Base-by-base conservation (phyloP, 2,329 filamentous ascomycete species). In the Cladosporium colombiae region DNA sequence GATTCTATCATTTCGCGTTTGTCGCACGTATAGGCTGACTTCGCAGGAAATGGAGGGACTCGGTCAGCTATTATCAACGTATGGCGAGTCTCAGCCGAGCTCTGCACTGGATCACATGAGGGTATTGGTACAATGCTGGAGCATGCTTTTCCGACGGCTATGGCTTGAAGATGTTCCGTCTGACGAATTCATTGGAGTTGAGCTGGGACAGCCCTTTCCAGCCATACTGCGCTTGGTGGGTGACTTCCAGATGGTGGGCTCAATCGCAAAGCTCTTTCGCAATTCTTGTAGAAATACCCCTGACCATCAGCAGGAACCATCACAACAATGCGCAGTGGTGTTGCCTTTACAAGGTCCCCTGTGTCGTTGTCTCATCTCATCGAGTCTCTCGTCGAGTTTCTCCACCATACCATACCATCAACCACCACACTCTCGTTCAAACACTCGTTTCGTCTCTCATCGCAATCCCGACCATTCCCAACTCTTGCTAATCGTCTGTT, bases 391-490 rank as follows among this genome's bases (percentile, higher is more conserved):
- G 7, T 8, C 29, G 27, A 29, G 27, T 29, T 6, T 29, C 53
- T 50, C 16, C 58, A 46, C 49, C 56, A 66, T 64, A 46, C 56
- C 49, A 29, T 46, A 55, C 31, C 44, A 62, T 46, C 59, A 37
- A 62, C 35, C 70, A 68, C 23, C 61, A 66, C 67, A 68, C 56
- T 62, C 67, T 67, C 67, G 68, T 70, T 68, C 64, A 66, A 68
- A 31, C 68, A 59, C 58, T 56, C 63, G 59, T 56, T 62, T 67
- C 67, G 66, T 55, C 11, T 55, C 52, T 58, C 72, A 74, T 75
- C 66, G 68, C 72, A 74, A 72, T 50, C 66, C 56, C 69, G 56
- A 67, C 72, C 74, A 76, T 76, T 74, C 68, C 68, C 74, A 75
- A 70, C 72, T 75, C 74, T 76, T 76, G 68, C 74, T 76, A 75